Evolutionary conservation across 331 rosid genomes (phyloP).

Genomic region (Stylosanthes scabra): DNA sequence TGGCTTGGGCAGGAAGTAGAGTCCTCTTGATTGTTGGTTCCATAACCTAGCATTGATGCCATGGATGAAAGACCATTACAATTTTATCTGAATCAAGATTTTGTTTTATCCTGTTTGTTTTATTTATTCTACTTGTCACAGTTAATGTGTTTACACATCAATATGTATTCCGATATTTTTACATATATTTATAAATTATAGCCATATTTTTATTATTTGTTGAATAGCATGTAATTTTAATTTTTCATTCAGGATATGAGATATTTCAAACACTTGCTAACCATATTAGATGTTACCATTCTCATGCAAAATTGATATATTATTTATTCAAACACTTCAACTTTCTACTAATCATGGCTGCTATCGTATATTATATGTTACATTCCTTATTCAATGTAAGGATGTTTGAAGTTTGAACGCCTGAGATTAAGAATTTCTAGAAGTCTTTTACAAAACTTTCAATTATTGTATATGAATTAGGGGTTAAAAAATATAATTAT

Average conservation of each 20-base stretch:
- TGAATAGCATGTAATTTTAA: background rate
- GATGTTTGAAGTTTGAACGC: background rate
- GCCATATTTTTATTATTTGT: too few relatives aligned
- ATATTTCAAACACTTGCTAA: background rate
- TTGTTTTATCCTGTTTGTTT: conserved; percentile 23
- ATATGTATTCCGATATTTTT: background rate
- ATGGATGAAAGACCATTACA: conserved; percentile 19
- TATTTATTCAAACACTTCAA: too few relatives aligned
- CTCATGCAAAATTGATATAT: conserved; percentile 15
- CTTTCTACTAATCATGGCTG: too few relatives aligned
- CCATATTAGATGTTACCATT: background rate
- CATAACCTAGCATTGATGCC: conserved; percentile 14
- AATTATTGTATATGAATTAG: conserved; percentile 4
- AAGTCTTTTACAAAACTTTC: background rate
- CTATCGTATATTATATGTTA: background rate
- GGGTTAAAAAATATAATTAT: background rate
- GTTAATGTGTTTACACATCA: background rate
- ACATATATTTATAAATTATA: background rate
- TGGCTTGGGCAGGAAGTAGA: conserved; percentile 47
- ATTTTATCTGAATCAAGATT: conserved; percentile 10
- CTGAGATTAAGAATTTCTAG: background rate
- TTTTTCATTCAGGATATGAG: background rate
- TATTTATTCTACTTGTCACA: background rate
- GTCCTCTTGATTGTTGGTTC: conserved; percentile 1
- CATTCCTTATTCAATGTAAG: background rate